Evolutionary conservation across 129 eudicot genomes (phyloP).

Genomic region (Escallonia rubra): DNA sequence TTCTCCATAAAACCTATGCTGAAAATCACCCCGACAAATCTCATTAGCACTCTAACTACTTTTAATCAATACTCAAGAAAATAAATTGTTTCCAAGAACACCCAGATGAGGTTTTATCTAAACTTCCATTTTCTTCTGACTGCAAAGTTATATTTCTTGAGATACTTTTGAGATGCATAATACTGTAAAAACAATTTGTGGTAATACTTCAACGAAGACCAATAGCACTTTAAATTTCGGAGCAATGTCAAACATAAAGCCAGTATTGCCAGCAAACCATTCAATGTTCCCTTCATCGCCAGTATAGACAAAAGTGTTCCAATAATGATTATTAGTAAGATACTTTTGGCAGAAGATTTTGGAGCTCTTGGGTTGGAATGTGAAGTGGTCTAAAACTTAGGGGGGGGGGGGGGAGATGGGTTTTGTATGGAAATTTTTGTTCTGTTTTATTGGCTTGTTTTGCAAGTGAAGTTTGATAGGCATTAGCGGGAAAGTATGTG

Average conservation of each 20-base stretch:
- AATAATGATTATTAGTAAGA: conserved; percentile 28
- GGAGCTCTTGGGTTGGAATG: conserved; percentile 37
- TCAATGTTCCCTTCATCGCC: conserved; percentile 54
- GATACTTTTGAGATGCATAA: too few relatives aligned
- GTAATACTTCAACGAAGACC: conserved; percentile 40
- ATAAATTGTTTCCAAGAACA: too few relatives aligned
- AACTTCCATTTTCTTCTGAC: too few relatives aligned
- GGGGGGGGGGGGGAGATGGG: conserved; percentile 31
- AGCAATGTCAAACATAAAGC: conserved; percentile 53
- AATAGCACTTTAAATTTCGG: conserved; percentile 42
- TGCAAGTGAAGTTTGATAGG: conserved; percentile 22
- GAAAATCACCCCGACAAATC: conserved; percentile 7
- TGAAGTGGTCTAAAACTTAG: conserved; percentile 46
- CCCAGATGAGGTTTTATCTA: too few relatives aligned
- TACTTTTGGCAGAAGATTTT: conserved; percentile 44
- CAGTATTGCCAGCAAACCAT: conserved; percentile 49
- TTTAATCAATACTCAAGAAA: neutral
- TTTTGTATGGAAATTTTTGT: conserved; percentile 19
- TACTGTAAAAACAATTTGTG: too few relatives aligned
- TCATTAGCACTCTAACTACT: conserved; percentile 1
- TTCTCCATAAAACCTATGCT: conserved; percentile 55
- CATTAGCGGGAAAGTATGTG: too few relatives aligned
- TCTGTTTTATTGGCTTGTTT: conserved; percentile 15
- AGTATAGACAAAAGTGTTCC: conserved; percentile 45
- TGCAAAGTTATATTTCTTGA: too few relatives aligned